Evolutionary conservation across 2,329 filamentous ascomycete species (phyloP).

Genomic region (Neonectria hederae): DNA sequence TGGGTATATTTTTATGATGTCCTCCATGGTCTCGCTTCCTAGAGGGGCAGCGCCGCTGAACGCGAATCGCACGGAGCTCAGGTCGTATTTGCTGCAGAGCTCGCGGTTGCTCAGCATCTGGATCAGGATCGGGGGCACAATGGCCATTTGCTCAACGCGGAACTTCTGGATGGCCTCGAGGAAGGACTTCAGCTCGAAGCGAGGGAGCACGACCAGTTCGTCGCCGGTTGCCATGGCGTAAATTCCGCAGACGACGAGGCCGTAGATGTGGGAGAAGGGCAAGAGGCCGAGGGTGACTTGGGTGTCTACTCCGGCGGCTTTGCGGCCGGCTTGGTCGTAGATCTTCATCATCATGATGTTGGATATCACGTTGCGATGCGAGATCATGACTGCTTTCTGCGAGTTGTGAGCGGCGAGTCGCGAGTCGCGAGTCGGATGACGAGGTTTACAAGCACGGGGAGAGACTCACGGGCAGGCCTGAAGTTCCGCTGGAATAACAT

Average conservation of each 20-base stretch:
- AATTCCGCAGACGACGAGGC: constrained; percentile 65
- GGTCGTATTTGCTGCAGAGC: constrained; percentile 70
- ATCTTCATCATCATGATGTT: constrained; percentile 72
- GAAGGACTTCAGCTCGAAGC: constrained; percentile 76
- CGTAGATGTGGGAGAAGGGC: constrained; percentile 85
- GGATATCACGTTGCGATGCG: constrained; percentile 80
- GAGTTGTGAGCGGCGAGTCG: constrained; percentile 18
- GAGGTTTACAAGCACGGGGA: not conserved
- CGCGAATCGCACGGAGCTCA: constrained; percentile 70
- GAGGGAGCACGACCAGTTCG: constrained; percentile 75
- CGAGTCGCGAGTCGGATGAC: not conserved
- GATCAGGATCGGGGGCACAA: constrained; percentile 84
- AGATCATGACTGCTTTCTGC: constrained; percentile 86
- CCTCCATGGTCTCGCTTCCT: constrained; percentile 72
- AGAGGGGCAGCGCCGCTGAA: constrained; percentile 82
- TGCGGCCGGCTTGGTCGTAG: constrained; percentile 53
- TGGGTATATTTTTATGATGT: constrained; percentile 69
- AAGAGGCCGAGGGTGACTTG: constrained; percentile 72
- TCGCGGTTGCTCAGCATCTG: constrained; percentile 72
- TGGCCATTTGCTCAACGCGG: constrained; percentile 72
- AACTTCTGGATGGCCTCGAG: constrained; percentile 72
- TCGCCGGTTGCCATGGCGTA: constrained; percentile 75
- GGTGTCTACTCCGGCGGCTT: constrained; percentile 49
- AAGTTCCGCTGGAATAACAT: constrained; percentile 84
- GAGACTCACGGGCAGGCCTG: constrained; percentile 72